Percentiles rank a stretch among this genome's conserved stretches.
Conservation (phyloP, 306 rosid species). For the Vicia sativa region DNA sequence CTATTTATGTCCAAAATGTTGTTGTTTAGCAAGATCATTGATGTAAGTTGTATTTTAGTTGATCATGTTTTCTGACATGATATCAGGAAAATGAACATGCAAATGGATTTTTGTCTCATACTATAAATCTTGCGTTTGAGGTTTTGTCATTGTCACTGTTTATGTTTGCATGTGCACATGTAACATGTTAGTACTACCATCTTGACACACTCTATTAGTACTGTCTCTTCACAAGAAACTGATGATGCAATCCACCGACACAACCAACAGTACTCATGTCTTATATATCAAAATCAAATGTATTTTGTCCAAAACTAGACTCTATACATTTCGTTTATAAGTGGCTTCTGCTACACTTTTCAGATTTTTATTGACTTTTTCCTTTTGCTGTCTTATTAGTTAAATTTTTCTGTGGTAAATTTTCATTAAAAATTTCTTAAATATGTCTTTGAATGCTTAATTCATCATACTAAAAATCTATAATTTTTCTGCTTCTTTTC, state of each 20-base stretch:
- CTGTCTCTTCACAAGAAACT: neutral
- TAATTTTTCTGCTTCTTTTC: too few relatives aligned
- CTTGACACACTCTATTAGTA: neutral
- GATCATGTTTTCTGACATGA: neutral
- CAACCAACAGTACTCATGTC: neutral
- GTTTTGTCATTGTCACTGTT: constrained; percentile 25
- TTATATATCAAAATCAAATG: neutral
- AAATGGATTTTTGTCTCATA: too few relatives aligned
- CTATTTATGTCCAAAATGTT: constrained; percentile 39
- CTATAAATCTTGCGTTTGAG: neutral
- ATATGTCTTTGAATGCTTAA: constrained; percentile 5
- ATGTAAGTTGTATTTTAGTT: constrained; percentile 37
- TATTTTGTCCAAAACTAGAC: neutral
- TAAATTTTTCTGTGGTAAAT: neutral
- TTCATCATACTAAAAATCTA: neutral
- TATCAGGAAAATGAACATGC: too few relatives aligned
- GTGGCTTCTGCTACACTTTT: too few relatives aligned
- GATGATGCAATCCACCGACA: constrained; percentile 22
- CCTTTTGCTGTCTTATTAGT: neutral
- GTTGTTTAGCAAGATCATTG: constrained; percentile 37
- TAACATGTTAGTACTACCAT: neutral
- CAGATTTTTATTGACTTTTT: neutral
- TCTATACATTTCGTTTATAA: neutral
- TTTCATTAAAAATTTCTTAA: neutral
- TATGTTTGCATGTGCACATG: constrained; percentile 23